Base-by-base conservation (phyloP, 805 yeast genomes). In the Jamesozyma spencerorum region DNA sequence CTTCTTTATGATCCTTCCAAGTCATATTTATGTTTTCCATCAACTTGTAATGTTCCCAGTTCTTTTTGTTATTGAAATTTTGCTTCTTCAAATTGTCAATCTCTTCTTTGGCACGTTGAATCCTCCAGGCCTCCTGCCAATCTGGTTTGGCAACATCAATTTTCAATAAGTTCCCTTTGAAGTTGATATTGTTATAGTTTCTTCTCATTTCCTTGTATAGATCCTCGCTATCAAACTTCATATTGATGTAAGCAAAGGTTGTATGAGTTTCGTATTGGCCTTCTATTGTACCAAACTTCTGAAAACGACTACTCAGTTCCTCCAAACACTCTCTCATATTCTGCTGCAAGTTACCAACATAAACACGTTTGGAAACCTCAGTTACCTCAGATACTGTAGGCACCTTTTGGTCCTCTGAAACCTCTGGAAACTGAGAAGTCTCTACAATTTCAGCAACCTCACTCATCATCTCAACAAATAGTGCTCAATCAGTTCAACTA, bases 161-260 rank as follows among this genome's bases (percentile, higher is more conserved):
- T 2, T 68, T 66, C 28, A 90, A 59, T 39, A 71, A 75, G 19
- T 81, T 69, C 2, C 94, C 95, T 70, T 83, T 85, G 62, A 71
- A 90, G 19, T 72, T 73, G 1, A 81, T 74, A 24, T 88, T 92
- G 55, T 85, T 74, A 47, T 85, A 71, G 0, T 82, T 66, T 5
- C 63, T 57, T 43, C 71, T 70, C 38, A 90, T 60, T 36, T 72
- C 73, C 1, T 60, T 63, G 40, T 70, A 75, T 13, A 32, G 39
- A 8, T 38, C 15, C 28, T 69, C 65, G 3, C 68, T 65, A 3
- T 68, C 65, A 11, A 80, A 58, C n/a, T 66, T 62, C 59, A 90
- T 64, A 18, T 82, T 76, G 1, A 84, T 57, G 47, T 71, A 86
- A 1, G 80, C 96, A 64, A 77, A 92, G 3, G 57, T 56, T 60